phyloP scores from a whole-genome alignment of 2,329 filamentous ascomycete genomes.

The Allantophomopsis lycopodina region DNA sequence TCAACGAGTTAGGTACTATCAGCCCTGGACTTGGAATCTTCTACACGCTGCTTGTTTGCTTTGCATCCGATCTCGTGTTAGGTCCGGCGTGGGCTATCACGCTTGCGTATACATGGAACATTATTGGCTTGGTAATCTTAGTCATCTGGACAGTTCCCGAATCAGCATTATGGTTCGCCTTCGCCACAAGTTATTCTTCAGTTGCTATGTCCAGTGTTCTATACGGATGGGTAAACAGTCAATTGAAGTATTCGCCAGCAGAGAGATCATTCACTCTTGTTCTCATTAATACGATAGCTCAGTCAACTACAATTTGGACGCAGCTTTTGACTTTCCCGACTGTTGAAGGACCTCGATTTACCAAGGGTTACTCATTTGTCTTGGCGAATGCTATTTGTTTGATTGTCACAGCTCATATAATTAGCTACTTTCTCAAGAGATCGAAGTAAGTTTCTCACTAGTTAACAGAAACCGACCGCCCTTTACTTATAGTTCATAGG shows the following conservation, averaged over 20 bases:
- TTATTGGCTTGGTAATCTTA: constrained; percentile 36
- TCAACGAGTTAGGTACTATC: constrained; percentile 33
- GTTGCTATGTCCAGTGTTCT: constrained; percentile 31
- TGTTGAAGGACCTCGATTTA: constrained; percentile 10
- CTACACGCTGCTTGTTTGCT: constrained; percentile 37
- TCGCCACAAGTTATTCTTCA: constrained; percentile 26
- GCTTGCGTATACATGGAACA: constrained; percentile 31
- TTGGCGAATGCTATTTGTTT: constrained; percentile 32
- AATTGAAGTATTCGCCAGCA: constrained; percentile 22
- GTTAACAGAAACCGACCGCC: too few relatives aligned
- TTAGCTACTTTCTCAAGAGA: too few relatives aligned
- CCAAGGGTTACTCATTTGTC: constrained; percentile 20
- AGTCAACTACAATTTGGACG: constrained; percentile 23
- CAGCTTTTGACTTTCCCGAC: constrained; percentile 13
- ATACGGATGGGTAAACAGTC: constrained; percentile 31
- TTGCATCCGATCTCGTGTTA: constrained; percentile 36
- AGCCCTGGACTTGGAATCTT: constrained; percentile 41
- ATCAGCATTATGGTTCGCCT: constrained; percentile 37
- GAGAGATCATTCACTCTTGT: constrained; percentile 27
- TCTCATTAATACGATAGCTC: constrained; percentile 26
- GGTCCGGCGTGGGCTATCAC: constrained; percentile 42
- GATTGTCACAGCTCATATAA: constrained; percentile 15
- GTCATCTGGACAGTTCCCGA: constrained; percentile 42
- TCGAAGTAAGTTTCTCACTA: too few relatives aligned
- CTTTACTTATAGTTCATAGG: too few relatives aligned